phyloP scores from a whole-genome alignment of 2,329 filamentous ascomycete species.

The Fusarium luffae region DNA sequence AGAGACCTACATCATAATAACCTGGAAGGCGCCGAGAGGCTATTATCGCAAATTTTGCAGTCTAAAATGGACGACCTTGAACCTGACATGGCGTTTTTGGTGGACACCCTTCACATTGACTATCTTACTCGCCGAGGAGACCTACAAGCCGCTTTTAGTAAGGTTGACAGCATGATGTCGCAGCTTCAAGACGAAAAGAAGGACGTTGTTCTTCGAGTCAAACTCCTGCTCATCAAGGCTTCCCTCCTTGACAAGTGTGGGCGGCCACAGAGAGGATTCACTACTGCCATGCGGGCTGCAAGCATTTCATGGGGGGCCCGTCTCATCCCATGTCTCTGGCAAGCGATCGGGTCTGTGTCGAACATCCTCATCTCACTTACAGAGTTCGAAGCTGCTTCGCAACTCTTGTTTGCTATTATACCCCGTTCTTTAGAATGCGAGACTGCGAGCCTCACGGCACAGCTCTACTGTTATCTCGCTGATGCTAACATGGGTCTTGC shows the following conservation, averaged over 20 bases:
- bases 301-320: conserved; percentile 77
- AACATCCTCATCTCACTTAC: conserved; percentile 75
- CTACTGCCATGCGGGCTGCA: conserved; percentile 78
- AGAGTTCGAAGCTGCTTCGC: conserved; percentile 75
- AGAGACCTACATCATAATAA: conserved; percentile 68
- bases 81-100: conserved; percentile 62
- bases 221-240: conserved; percentile 78
- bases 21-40: conserved; percentile 61
- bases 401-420: conserved; percentile 74
- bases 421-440: conserved; percentile 81
- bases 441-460: conserved; percentile 69
- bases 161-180: conserved; percentile 59
- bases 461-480: conserved; percentile 75
- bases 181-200: conserved; percentile 58
- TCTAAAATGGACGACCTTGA: conserved; percentile 62
- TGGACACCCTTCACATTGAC: conserved; percentile 65
- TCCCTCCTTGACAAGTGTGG: conserved; percentile 75
- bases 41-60: conserved; percentile 65
- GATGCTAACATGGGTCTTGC: conserved; percentile 85
- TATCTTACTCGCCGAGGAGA: conserved; percentile 61
- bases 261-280: conserved; percentile 79
- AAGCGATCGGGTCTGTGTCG: conserved; percentile 73
- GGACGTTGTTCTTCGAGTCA: conserved; percentile 73
- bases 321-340: conserved; percentile 77
- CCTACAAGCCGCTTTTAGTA: conserved; percentile 59